Base-by-base conservation (phyloP, 2,329 filamentous ascomycete species). In the Diatrype stigma region DNA sequence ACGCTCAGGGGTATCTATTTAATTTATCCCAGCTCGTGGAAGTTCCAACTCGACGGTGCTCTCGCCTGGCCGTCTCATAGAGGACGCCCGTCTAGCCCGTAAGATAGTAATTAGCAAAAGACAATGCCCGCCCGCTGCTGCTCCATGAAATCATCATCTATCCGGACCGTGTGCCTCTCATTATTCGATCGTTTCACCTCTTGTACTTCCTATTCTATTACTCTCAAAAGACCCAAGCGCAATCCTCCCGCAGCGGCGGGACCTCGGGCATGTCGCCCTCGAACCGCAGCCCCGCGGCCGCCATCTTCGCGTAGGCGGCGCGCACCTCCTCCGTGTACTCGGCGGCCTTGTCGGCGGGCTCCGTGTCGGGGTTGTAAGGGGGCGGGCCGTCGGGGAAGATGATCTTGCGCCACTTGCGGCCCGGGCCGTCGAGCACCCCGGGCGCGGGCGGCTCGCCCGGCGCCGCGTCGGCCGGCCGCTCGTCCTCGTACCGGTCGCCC, bases 181-280 rank as follows among this genome's bases (percentile, higher is more conserved):
- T 45, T 34, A 49, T 46, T 21, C 22, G 49, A 51, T 30, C n/a
- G n/a, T n/a, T n/a, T n/a, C n/a, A n/a, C 49, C 38, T 22, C 14
- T 23, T 35, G 34, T 7, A 47, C 47, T 19, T 32, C 46, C n/a
- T n/a, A 21, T n/a, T 26, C 14, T 11, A 12, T 38, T 38, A 21
- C 46, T 34, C 23, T 34, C 12, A 92, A 61, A 93, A 85, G 63
- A 90, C 82, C 80, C 87, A 93, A 26, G 73, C 69, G 57, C 84
- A 85, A 76, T 85, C 93, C 63, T 93, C 90, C 54, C 83, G 77
- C 68, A 85, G 85, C 0, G 92, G 92, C 19, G 92, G 89, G 44
- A 90, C 72, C 59, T 87, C 78, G 0, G 92, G 92, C 72, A 96
- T 87, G 6, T 85, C 86, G 34, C 83, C 82, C 40, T 80, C 76